These are phyloP conservation scores for Anthracocystis setariae DNA, from an alignment of 1,284 basidiomycete species.

Conservation along the genomic window DNA sequence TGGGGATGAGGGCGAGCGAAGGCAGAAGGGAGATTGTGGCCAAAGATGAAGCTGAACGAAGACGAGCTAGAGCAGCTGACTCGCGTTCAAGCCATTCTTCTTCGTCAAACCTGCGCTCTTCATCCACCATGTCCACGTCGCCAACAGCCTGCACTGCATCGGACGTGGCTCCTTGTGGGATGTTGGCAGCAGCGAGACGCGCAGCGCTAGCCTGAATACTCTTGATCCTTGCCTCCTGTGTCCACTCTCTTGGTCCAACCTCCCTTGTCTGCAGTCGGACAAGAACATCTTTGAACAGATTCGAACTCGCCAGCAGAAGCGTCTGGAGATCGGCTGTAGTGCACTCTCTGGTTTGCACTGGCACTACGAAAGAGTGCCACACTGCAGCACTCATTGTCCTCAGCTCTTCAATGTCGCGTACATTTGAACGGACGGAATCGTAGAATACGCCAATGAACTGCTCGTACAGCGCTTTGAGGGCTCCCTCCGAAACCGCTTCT, in stretches of 20 bases:
- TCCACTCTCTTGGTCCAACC: constrained; percentile 56
- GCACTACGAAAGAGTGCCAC: constrained; percentile 57
- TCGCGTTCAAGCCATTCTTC: constrained; percentile 44
- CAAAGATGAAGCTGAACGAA: constrained; percentile 23
- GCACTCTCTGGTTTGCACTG: constrained; percentile 45
- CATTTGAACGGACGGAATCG: constrained; percentile 51
- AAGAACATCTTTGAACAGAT: constrained; percentile 57
- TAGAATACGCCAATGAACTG: constrained; percentile 53
- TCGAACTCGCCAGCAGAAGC: constrained; percentile 37
- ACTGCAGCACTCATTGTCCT: constrained; percentile 49
- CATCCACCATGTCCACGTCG: constrained; percentile 32
- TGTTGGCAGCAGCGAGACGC: constrained; percentile 22
- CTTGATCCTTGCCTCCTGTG: constrained; percentile 31
- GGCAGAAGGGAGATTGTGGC: constrained; percentile 34
- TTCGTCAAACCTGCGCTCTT: constrained; percentile 43
- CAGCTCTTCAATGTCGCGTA: constrained; percentile 56
- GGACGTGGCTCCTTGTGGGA: background rate
- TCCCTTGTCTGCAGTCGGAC: constrained; percentile 49
- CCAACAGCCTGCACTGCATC: background rate
- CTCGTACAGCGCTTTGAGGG: constrained; percentile 31
- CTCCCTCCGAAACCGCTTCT: constrained; percentile 12
- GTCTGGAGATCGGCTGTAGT: constrained; percentile 24
- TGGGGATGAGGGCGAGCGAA: constrained; percentile 63
- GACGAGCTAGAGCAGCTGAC: constrained; percentile 10
- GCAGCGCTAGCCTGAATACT: constrained; percentile 37